Conservation (phyloP, 768 basidiomycete genomes). For the Boletellus ananas region DNA sequence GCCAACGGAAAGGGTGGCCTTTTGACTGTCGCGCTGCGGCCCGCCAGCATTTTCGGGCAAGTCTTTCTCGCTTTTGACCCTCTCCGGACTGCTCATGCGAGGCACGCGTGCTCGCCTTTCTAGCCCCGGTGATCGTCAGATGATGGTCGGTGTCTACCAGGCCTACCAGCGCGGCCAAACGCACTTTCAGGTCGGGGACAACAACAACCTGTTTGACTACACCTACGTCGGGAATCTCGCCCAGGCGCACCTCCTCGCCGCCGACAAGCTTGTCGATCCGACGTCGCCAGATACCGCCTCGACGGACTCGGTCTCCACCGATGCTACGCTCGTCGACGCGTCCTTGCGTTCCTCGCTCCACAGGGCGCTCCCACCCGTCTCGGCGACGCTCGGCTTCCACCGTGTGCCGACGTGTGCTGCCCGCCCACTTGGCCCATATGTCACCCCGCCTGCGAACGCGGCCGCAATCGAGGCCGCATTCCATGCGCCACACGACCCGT, state of each 20-base stretch:
- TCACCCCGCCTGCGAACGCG: slow-evolving; percentile 57
- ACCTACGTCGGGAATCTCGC: slow-evolving; percentile 97
- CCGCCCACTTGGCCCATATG: slow-evolving; percentile 79
- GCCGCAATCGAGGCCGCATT: slow-evolving; percentile 56
- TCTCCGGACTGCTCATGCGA: slow-evolving; percentile 1
- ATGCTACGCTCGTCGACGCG: slow-evolving; percentile 39
- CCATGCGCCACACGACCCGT: slow-evolving; percentile 39
- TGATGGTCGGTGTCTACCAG: slow-evolving; percentile 71
- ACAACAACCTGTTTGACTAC: slow-evolving; percentile 92
- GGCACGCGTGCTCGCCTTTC: not conserved
- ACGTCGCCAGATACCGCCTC: slow-evolving; percentile 35
- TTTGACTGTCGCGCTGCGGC: slow-evolving; percentile 84
- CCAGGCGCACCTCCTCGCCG: slow-evolving; percentile 88
- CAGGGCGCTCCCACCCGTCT: slow-evolving; percentile 56
- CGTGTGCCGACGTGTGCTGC: slow-evolving; percentile 77
- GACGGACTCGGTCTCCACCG: slow-evolving; percentile 13
- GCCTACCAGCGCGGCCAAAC: slow-evolving; percentile 82
- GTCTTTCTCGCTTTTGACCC: slow-evolving; percentile 17
- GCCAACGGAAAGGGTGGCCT: slow-evolving; percentile 86
- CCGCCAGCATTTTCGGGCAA: slow-evolving; percentile 94
- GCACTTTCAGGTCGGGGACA: slow-evolving; percentile 90
- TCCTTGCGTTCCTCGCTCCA: slow-evolving; percentile 42
- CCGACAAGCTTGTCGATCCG: slow-evolving; percentile 69
- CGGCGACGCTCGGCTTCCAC: slow-evolving; percentile 57
- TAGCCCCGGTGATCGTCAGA: slow-evolving; percentile 90